Percentiles rank a stretch among this genome's conserved stretches.
These are phyloP conservation scores for Thalassiosira ordinaria DNA, from an alignment of 352 stramenopile species.

Conservation along the genomic window DNA sequence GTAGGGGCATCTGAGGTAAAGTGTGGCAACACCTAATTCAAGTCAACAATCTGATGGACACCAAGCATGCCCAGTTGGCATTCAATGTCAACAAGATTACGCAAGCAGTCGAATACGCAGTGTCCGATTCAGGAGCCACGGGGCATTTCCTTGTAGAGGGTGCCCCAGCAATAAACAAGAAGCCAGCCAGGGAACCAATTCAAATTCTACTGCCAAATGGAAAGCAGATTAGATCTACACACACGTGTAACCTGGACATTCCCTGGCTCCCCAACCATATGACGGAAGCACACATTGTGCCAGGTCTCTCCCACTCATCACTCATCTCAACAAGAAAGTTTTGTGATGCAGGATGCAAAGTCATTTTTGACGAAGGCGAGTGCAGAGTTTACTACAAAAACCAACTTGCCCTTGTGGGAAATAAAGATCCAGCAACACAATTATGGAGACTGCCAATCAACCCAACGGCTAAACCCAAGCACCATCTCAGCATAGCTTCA, in stretches of 20 bases:
- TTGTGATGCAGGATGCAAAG: slow-evolving; percentile 39
- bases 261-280: slow-evolving; percentile 21
- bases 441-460: slow-evolving; percentile 5
- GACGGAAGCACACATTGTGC: slow-evolving; percentile 46
- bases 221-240: slow-evolving; percentile 16
- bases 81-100: neutral
- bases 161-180: slow-evolving; percentile 16
- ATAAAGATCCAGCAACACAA: neutral
- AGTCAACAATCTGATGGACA: neutral
- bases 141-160: slow-evolving; percentile 25
- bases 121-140: slow-evolving; percentile 29
- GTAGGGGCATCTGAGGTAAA: slow-evolving; percentile 11
- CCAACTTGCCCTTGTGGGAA: neutral
- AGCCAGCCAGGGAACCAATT: slow-evolving; percentile 10
- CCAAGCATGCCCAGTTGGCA: neutral
- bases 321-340: slow-evolving; percentile 27
- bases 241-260: slow-evolving; percentile 38
- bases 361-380: slow-evolving; percentile 17
- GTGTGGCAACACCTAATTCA: neutral
- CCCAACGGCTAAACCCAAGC: neutral
- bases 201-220: slow-evolving; percentile 23
- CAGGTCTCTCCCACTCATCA: slow-evolving; percentile 23
- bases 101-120: neutral
- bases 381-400: slow-evolving; percentile 21
- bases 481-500: neutral